These are phyloP conservation scores for Candida multigemmis DNA, from an alignment of 805 yeast species.

Conservation along the genomic window DNA sequence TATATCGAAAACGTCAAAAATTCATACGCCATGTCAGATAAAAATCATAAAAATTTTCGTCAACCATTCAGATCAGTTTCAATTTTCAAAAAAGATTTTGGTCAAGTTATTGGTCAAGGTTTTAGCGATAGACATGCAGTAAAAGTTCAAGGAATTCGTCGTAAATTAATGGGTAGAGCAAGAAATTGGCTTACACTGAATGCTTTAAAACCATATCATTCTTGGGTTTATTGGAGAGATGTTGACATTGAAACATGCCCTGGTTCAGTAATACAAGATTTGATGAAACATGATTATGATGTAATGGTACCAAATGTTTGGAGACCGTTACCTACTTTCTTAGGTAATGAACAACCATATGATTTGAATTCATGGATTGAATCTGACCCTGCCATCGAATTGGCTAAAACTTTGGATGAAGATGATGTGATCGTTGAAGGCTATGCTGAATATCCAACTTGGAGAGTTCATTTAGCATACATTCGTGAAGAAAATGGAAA, in stretches of 20 bases:
- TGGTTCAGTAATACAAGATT: slow-evolving; percentile 61
- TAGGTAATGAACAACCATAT: slow-evolving; percentile 88
- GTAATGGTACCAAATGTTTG: slow-evolving; percentile 86
- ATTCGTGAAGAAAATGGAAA: slow-evolving; percentile 54
- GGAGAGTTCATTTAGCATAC: slow-evolving; percentile 76
- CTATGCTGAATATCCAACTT: slow-evolving; percentile 78
- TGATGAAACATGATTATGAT: slow-evolving; percentile 63
- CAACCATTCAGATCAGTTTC: slow-evolving; percentile 73
- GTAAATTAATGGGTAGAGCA: slow-evolving; percentile 82
- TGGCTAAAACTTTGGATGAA: slow-evolving; percentile 58
- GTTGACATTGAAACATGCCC: slow-evolving; percentile 81
- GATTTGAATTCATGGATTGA: slow-evolving; percentile 97
- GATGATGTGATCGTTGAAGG: slow-evolving; percentile 88
- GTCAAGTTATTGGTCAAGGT: slow-evolving; percentile 80
- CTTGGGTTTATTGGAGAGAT: slow-evolving; percentile 91
- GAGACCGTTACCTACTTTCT: slow-evolving; percentile 92
- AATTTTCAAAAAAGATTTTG: slow-evolving; percentile 74
- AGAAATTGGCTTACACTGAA: slow-evolving; percentile 74
- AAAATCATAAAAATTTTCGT: slow-evolving; percentile 48
- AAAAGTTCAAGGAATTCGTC: slow-evolving; percentile 74
- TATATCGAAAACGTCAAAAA: slow-evolving; percentile 48
- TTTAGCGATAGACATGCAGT: slow-evolving; percentile 79
- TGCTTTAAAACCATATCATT: slow-evolving; percentile 73
- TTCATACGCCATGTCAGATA: slow-evolving; percentile 53
- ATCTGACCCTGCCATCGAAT: slow-evolving; percentile 61